Base-by-base conservation (phyloP, 208 protist species). In the Phytomonas serpens region DNA sequence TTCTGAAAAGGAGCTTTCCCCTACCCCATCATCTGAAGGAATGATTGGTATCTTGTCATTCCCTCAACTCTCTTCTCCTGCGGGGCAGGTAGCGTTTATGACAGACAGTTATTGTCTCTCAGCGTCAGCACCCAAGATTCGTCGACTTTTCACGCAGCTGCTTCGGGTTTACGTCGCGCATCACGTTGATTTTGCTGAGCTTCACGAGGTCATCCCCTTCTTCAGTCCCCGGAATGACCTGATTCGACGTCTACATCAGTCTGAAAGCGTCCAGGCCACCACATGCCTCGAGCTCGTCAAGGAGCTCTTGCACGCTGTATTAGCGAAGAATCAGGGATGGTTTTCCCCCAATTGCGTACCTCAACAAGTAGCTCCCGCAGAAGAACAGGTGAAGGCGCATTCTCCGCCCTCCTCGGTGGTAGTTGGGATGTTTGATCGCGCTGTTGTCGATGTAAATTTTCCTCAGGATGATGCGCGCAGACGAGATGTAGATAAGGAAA, bases 51-150 rank as follows among this genome's bases (percentile, higher is more conserved):
- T 47, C 13, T 47, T 47, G 14, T 47, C 40, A 11, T 47, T 47
- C 14, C 40, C 40, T 47, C 9, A 3, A 6, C 6, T 36, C 16
- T 47, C 40, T 23, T 19, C 4, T 47, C 16, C 40, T 47, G 40
- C 40, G 1, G 78, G 78, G 16, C 70, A 72, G 2, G 73, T 89
- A 11, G 79, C 76, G 0, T 67, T 92, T 37, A 84, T 92, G 57
- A 89, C 86, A 0, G 86, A 89, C 69, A 78, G 84, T 0, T 77
- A 80, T 66, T 81, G 83, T 47, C 71, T 92, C 27, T 79, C 78
- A 6, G 47, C 66, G n/a, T 79, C 71, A 0, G 57, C 80, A 37
- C 7, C 14, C 4, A 27, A 76, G 40, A 33, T 77, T 32, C 72
- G 78, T 30, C n/a, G 27, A 14, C 61, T 71, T 3, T 32, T 80